These are phyloP conservation scores for Lactifluus rugatus DNA, from an alignment of 768 basidiomycete genomes.

Conservation along the genomic window DNA sequence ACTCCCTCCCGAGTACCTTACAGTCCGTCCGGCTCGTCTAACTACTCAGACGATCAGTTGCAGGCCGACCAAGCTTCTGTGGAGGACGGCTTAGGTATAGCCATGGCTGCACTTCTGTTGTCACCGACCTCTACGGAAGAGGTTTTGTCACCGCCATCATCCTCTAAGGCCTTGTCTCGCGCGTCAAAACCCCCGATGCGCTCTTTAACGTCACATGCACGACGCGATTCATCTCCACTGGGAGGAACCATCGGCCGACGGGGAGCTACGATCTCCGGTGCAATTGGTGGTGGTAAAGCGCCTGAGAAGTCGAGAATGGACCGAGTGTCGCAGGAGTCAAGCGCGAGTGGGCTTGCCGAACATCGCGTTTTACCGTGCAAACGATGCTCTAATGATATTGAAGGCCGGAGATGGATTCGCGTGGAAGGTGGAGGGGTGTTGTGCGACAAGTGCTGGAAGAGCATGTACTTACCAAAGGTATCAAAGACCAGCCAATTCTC, in stretches of 20 bases:
- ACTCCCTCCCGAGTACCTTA: conserved; percentile 20
- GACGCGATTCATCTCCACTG: conserved; percentile 26
- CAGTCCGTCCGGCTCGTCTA: conserved; percentile 25
- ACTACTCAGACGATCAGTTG: conserved; percentile 21
- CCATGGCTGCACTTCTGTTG: conserved; percentile 40
- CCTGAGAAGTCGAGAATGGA: conserved; percentile 18
- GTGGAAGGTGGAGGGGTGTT: conserved; percentile 61
- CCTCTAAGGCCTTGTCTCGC: conserved; percentile 29
- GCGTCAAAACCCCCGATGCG: conserved; percentile 45
- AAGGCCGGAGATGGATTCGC: conserved; percentile 75
- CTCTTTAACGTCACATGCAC: conserved; percentile 41
- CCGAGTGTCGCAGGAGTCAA: conserved; percentile 23
- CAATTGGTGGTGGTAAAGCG: conserved; percentile 22
- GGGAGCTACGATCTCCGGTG: conserved; percentile 24
- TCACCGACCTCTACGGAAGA: conserved; percentile 8
- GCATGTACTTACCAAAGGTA: conserved; percentile 87
- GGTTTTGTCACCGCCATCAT: conserved; percentile 30
- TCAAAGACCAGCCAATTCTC: background rate
- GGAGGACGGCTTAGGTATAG: conserved; percentile 30
- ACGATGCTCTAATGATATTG: conserved; percentile 58
- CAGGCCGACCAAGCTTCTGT: background rate
- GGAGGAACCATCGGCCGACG: conserved; percentile 20
- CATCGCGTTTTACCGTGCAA: conserved; percentile 36
- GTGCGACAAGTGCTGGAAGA: conserved; percentile 92
- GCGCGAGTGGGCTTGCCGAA: conserved; percentile 1